Conservation (phyloP, 2,329 filamentous ascomycete species). For the Aspergillus piperis region DNA sequence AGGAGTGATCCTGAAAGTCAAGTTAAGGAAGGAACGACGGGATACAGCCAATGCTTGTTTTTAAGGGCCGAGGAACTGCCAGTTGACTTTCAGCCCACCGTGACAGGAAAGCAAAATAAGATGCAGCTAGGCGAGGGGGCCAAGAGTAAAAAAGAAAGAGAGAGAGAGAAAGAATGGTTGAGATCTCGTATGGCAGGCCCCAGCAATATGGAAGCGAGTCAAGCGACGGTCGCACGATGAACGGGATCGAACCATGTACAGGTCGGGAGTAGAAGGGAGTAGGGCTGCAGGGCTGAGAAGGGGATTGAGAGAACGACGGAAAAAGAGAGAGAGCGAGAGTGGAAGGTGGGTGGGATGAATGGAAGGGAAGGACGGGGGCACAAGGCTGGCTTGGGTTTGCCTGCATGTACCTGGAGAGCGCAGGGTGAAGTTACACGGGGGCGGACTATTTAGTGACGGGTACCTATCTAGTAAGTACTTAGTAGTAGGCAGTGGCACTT, state of each 20-base stretch:
- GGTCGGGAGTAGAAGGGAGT: background rate
- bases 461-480: no score
- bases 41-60: background rate
- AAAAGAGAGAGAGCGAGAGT: background rate
- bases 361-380: background rate
- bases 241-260: background rate
- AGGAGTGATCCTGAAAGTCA: no score
- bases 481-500: background rate
- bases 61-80: no score
- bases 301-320: background rate
- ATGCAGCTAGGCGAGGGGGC: background rate
- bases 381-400: background rate
- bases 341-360: background rate
- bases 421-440: no score
- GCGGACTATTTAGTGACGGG: no score
- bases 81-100: no score
- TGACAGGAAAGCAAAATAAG: no score
- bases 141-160: background rate
- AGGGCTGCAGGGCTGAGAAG: conserved; percentile 30
- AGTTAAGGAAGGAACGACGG: background rate
- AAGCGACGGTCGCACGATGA: background rate
- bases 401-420: background rate
- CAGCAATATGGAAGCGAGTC: background rate
- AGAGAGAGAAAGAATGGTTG: background rate
- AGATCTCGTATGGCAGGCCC: background rate